phyloP scores from a whole-genome alignment of 305 asterid genomes.

The Rubia tinctorum region DNA sequence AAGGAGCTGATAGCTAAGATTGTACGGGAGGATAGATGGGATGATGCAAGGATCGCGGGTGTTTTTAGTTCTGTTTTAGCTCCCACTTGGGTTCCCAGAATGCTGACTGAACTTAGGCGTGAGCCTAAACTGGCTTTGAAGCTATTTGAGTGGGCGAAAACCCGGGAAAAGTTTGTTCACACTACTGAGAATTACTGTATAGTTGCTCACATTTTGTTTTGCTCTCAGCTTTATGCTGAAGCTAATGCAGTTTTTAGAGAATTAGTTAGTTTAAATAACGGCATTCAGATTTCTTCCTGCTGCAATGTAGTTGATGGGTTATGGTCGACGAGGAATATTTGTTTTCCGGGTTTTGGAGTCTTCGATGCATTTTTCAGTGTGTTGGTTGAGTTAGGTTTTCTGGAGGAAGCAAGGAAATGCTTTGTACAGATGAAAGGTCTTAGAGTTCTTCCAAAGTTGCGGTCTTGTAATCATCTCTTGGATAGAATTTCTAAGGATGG shows the following conservation, averaged over 20 bases:
- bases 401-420: slow-evolving; percentile 76
- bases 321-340: slow-evolving; percentile 68
- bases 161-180: slow-evolving; percentile 42
- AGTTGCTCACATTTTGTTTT: slow-evolving; percentile 77
- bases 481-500: slow-evolving; percentile 47
- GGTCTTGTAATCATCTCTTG: slow-evolving; percentile 81
- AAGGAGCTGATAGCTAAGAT: slow-evolving; percentile 35
- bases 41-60: slow-evolving; percentile 40
- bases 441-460: slow-evolving; percentile 57
- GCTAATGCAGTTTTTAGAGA: slow-evolving; percentile 52
- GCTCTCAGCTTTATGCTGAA: slow-evolving; percentile 66
- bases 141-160: slow-evolving; percentile 66
- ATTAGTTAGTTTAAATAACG: slow-evolving; percentile 38
- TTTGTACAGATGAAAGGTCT: slow-evolving; percentile 63
- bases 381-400: slow-evolving; percentile 61
- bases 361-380: slow-evolving; percentile 73
- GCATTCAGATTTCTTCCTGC: slow-evolving; percentile 25
- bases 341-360: slow-evolving; percentile 66
- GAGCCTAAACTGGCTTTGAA: slow-evolving; percentile 76
- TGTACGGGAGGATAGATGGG: slow-evolving; percentile 60
- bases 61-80: slow-evolving; percentile 45
- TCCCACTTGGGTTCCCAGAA: slow-evolving; percentile 57
- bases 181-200: slow-evolving; percentile 65
- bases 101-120: slow-evolving; percentile 50
- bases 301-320: slow-evolving; percentile 50